Evolutionary conservation across 116 monocot genomes (phyloP), one percentile per base, ranked within the genome.

Genomic region (Dioscorea cayenensis): DNA sequence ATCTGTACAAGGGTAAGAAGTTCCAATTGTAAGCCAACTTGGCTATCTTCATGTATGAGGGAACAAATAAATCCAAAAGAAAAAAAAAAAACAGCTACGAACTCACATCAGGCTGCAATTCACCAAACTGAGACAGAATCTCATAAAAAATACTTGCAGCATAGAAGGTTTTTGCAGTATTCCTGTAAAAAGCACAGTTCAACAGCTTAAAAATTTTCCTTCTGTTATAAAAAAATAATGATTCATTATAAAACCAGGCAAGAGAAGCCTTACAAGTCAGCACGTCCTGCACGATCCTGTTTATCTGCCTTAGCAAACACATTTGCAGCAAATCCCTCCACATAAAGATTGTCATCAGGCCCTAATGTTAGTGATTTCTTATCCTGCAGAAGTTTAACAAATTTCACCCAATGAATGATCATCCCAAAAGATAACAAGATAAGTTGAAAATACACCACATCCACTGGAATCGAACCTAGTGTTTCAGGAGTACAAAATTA

Each of bases 141-240:
- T 99, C 99, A 84, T 83, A 99, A 75, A 99, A 94, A 67, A 99
- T 89, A 66, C 82, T 89, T 23, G 95, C 92, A 55, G 95, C 95
- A 82, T 99, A 99, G 75, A 99, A 99, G 12, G 88, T 99, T 75
- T 99, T 94, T 65, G 99, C 99, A 77, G 99, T 99, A 81, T 87
- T 89, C 84, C 97, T 97, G 88, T 60, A 76, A 78, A 48, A 80
- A n/a, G 36, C n/a, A 79, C 18, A 36, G 3, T 6, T 7, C 2
- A 67, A 36, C 12, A 68, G 69, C 17, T 58, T 75, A 19, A 28
- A 36, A 32, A 32, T 32, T 22, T 17, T 68, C 50, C 11, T 52
- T n/a, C 49, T 27, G 20, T 60, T 17, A 79, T 23, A 48, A 61
- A 18, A 68, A 18, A 21, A 36, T 49, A 23, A 7, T 37, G 55